Base-by-base conservation (phyloP, 1,139 yeast genomes). In the Kurtzmaniella quercitrusa region DNA sequence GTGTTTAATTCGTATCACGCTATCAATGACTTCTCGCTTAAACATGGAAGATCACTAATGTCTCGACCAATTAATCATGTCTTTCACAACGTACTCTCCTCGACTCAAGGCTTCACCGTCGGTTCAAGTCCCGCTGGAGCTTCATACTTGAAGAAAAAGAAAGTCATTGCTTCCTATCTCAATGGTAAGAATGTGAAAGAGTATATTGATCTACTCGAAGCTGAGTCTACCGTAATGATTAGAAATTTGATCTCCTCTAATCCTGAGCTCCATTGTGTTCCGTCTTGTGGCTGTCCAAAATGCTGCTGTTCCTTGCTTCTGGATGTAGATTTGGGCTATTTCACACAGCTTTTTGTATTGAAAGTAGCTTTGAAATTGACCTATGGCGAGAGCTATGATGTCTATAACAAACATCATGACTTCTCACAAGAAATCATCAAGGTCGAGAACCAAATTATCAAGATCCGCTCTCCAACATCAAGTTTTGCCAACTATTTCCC, bases 41-140 rank as follows among this genome's bases (percentile, higher is more conserved):
- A 69, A 29, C 69, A 76, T 50, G 66, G 81, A 34, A 59, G 68
- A 31, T 75, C 82, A 1, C 77, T 77, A 49, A 81, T 79, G 51
- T 85, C 94, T 1, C 64, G 95, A 38, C 94, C 95, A 0, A 60
- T 72, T 21, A 68, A 76, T 44, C 77, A 80, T 58, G 82, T 90
- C 0, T 86, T 86, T 62, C 94, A 86, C 60, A 66, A 72, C 25
- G 67, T 85, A 8, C 77, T 85, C 1, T 82, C 90, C 0, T 63
- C 75, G 3, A 73, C 82, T 0, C 84, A 80, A 45, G 82, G 82
- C 1, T 80, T 75, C 49, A 86, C 95, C 0, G 73, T 86, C 24
- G 95, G 95, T 0, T 82, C 94, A 0, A 84, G 93, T 0, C 94
- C 94, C 1, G 79, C 73, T 55, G 77, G 85, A 1, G 66, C 63